Base-by-base conservation (phyloP, 2,329 filamentous ascomycete species). In the Macrophomina pseudophaseolina region DNA sequence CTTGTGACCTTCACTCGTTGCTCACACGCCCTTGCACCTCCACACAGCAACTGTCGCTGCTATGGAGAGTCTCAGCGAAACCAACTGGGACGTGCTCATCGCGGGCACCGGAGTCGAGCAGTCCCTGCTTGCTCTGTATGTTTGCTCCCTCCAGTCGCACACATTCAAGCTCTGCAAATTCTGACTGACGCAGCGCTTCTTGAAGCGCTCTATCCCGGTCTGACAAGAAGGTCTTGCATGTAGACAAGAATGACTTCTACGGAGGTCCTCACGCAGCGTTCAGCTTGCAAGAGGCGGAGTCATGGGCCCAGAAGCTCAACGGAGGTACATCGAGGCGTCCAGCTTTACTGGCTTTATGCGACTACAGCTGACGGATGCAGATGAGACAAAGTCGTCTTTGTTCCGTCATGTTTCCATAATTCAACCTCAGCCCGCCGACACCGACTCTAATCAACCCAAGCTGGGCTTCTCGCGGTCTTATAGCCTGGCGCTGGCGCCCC, bases 121-220 rank as follows among this genome's bases (percentile, higher is more conserved):
- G 73, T 85, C 83, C 68, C 77, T 86, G 42, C 81, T 86, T 66
- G 83, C 84, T 69, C 76, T 85, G 84, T 86, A 83, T 69, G 81
- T 80, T 66, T 65, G 44, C 49, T 66, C 63, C 60, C 65, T 51
- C 54, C 63, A 46, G 54, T 67, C 64, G 54, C 30, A 46, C 65
- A 38, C 52, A 66, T 67, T 58, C 70, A 69, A 38, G 58, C 72
- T 71, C 70, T 72, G 74, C 79, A 81, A 81, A 82, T 77, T 88
- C 88, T 91, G 87, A 91, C 90, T 92, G 87, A 93, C 89, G 79
- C 80, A 90, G 86, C 80, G 71, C 32, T 42, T 68, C 76, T 70
- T 80, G 71, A 85, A 98, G 94, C 86, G 91, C 94, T 74, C 86
- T 98, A 73, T 98, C 94, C 72, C 90, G 94, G 75, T 97, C 93